Conservation (phyloP, 1,284 basidiomycete species). For the Phenoliferia sp. region DNA sequence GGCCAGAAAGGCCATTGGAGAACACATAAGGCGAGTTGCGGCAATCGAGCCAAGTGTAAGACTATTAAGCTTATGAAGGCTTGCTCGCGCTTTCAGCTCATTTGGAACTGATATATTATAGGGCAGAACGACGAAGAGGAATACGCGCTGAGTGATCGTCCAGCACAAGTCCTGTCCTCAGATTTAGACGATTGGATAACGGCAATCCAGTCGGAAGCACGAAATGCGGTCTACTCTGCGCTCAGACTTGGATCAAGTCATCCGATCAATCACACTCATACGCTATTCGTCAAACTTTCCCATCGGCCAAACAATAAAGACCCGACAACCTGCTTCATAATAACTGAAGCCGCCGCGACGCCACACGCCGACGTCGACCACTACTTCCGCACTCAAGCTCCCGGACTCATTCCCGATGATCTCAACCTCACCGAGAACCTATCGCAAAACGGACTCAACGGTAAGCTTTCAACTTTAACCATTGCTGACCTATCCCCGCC, state of each 20-base stretch:
- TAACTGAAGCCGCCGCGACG: neutral
- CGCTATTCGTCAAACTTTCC: neutral
- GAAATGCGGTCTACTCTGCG: neutral
- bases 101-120: neutral
- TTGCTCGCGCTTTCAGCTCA: too few species aligned
- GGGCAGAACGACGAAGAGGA: neutral
- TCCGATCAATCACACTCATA: neutral
- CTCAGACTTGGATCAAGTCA: neutral
- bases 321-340: neutral
- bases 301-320: neutral
- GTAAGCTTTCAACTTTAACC: neutral
- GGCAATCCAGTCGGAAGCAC: neutral
- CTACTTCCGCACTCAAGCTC: neutral
- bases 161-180: neutral
- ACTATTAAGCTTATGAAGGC: neutral
- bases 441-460: neutral
- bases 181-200: neutral
- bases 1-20: neutral
- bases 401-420: neutral
- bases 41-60: neutral
- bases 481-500: neutral
- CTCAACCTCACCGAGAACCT: neutral
- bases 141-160: neutral
- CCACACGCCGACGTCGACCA: neutral
- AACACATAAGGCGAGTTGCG: neutral